Conservation (phyloP, 2,329 filamentous ascomycete genomes). For the Penicillium sp. region DNA sequence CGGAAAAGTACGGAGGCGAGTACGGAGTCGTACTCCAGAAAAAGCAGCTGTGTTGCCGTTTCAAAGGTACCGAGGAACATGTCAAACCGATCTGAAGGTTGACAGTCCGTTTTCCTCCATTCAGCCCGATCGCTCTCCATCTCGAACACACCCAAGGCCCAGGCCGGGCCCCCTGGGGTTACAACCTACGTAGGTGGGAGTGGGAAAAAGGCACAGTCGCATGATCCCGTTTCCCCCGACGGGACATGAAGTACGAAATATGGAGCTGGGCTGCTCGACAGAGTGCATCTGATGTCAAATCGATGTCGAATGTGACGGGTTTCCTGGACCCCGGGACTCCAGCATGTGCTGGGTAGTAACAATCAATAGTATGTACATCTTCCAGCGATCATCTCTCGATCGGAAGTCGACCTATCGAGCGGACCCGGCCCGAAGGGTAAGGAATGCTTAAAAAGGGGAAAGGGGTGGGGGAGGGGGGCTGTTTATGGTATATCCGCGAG, state of each 20-base stretch:
- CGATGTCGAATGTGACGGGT: constrained; percentile 1
- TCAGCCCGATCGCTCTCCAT: not conserved
- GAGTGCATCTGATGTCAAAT: not conserved
- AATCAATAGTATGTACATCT: not conserved
- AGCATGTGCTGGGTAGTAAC: not conserved
- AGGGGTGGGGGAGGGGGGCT: not conserved
- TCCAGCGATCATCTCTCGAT: not conserved
- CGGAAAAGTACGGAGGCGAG: not conserved
- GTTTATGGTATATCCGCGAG: not conserved
- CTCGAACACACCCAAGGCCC: not conserved
- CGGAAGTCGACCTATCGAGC: constrained; percentile 8
- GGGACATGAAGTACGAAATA: constrained; percentile 17
- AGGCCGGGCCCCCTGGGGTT: not conserved
- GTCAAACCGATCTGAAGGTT: constrained; percentile 13
- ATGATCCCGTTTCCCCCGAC: constrained; percentile 17
- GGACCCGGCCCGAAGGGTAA: not conserved
- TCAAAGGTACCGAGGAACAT: constrained; percentile 16
- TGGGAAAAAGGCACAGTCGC: constrained; percentile 1
- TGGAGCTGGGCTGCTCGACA: not conserved
- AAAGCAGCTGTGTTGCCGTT: not conserved
- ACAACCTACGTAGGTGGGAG: not conserved
- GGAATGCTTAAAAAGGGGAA: constrained; percentile 8
- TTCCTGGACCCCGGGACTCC: constrained; percentile 12
- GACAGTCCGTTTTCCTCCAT: constrained; percentile 3
- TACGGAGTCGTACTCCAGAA: not conserved